Conservation (phyloP, 2,329 filamentous ascomycete genomes). For the Tolypocladium amazonense region DNA sequence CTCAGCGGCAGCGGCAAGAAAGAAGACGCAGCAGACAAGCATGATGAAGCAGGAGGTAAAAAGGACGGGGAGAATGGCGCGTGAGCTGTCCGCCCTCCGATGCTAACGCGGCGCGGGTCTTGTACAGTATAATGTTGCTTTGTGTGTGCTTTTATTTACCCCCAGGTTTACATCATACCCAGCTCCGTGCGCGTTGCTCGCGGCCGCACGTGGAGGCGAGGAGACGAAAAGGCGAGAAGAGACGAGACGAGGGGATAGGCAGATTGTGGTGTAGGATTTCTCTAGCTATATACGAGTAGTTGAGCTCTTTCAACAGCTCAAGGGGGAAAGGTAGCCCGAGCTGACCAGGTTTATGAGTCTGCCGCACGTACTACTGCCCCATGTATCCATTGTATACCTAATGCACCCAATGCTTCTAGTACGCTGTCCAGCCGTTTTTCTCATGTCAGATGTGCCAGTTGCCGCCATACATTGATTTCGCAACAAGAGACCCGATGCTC, state of each 20-base stretch:
- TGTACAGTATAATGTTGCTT: conserved; percentile 1
- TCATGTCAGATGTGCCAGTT: neutral
- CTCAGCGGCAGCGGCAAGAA: conserved; percentile 14
- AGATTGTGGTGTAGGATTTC: neutral
- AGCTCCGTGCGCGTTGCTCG: neutral
- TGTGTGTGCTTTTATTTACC: conserved; percentile 29
- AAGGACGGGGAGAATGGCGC: neutral
- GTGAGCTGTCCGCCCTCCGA: neutral
- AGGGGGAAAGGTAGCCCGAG: neutral
- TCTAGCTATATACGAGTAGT: neutral
- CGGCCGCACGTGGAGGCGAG: conserved; percentile 27
- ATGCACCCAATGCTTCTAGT: neutral
- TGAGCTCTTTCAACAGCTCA: neutral
- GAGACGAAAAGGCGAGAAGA: neutral
- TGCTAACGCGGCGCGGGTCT: neutral
- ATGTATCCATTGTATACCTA: neutral
- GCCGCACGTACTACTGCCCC: neutral
- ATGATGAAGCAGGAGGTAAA: neutral
- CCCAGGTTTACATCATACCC: neutral
- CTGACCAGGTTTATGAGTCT: neutral
- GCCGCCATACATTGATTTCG: neutral
- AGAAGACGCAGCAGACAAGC: neutral
- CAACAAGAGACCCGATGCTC: neutral
- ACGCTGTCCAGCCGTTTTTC: neutral
- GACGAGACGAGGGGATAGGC: too few relatives aligned